Conservation (phyloP, 306 rosid species). For the Carpinus fangiana region DNA sequence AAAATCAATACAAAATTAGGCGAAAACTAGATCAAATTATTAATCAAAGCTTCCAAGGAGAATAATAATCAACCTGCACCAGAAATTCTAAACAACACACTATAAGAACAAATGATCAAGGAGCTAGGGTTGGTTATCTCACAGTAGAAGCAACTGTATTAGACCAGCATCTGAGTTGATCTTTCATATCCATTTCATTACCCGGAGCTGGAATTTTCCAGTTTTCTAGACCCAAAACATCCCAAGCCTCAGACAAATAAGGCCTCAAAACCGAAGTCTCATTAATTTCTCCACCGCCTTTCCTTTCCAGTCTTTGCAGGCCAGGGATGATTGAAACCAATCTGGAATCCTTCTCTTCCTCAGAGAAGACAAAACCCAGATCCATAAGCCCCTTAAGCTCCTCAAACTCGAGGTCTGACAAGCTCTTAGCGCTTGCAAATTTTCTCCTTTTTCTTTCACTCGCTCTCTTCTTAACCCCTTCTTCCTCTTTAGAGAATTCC, state of each 20-base stretch:
- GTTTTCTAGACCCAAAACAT: constrained; percentile 42
- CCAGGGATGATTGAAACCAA: constrained; percentile 74
- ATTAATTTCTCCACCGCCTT: constrained; percentile 24
- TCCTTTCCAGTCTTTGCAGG: constrained; percentile 53
- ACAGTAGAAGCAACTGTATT: constrained; percentile 72
- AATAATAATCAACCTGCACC: no score
- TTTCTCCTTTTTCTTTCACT: background rate
- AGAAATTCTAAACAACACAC: no score
- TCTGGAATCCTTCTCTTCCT: constrained; percentile 54
- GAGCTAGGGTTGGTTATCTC: constrained; percentile 28
- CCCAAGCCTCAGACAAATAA: constrained; percentile 87
- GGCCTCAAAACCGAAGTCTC: constrained; percentile 49
- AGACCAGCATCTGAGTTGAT: constrained; percentile 68
- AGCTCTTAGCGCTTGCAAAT: constrained; percentile 38
- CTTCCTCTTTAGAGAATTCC: constrained; percentile 26
- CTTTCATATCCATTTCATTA: constrained; percentile 59
- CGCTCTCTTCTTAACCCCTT: constrained; percentile 7
- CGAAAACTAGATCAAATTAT: no score
- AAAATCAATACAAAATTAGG: no score
- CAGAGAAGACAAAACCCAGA: constrained; percentile 81
- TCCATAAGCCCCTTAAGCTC: constrained; percentile 90
- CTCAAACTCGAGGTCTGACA: constrained; percentile 67
- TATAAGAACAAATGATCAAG: no score
- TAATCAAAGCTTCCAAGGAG: no score
- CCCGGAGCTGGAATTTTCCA: constrained; percentile 56